Percentiles rank a stretch among this genome's conserved stretches.
phyloP scores from a whole-genome alignment of 1,284 basidiomycete genomes.

The Moesziomyces globuligerus region DNA sequence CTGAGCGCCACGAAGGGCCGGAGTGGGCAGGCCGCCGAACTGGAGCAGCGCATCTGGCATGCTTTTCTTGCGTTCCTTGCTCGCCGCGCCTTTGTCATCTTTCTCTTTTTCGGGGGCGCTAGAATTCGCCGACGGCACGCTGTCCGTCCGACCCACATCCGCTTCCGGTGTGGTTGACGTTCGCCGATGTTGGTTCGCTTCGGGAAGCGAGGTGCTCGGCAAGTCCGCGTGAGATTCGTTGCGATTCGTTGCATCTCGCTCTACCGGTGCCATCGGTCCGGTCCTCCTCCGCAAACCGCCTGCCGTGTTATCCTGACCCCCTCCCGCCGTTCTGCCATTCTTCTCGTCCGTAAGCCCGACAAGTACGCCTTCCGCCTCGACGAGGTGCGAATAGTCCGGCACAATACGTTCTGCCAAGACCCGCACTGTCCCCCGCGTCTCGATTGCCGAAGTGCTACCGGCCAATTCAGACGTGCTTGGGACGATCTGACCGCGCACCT shows the following conservation, averaged over 20 bases:
- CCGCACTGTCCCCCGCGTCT: background rate
- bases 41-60: constrained; percentile 38
- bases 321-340: background rate
- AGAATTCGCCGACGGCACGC: background rate
- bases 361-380: constrained; percentile 2
- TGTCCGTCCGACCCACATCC: too few species aligned
- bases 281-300: constrained; percentile 15
- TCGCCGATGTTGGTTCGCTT: too few species aligned
- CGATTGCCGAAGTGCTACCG: background rate
- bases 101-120: background rate
- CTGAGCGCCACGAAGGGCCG: constrained; percentile 39
- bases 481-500: constrained; percentile 6
- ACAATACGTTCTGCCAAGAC: constrained; percentile 10
- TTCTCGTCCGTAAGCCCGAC: constrained; percentile 8
- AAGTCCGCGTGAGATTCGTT: background rate
- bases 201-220: constrained; percentile 5
- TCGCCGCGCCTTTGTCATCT: background rate
- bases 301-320: constrained; percentile 10
- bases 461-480: background rate
- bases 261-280: constrained; percentile 1
- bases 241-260: background rate
- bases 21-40: constrained; percentile 47
- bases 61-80: background rate
- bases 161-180: too few species aligned
- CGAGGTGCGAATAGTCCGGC: constrained; percentile 30